Conservation (phyloP, 108 stramenopile species). For the Nannochloropsis oceanica region DNA sequence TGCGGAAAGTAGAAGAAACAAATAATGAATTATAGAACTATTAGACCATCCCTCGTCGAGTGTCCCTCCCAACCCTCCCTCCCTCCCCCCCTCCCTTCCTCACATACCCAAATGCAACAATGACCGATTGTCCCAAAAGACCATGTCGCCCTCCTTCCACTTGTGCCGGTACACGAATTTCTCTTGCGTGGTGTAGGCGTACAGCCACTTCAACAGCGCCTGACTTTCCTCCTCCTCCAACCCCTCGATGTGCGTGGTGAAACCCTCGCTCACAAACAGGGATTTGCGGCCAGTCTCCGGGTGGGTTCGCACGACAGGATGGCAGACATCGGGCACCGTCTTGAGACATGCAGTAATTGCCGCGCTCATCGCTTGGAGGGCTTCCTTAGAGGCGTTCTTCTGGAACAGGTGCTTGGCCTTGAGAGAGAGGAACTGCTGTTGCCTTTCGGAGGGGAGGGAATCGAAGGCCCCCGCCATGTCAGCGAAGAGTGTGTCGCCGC, state of each 20-base stretch:
- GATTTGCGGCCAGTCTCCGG: neutral
- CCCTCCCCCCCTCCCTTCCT: neutral
- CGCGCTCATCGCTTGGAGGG: neutral
- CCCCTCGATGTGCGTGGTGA: neutral
- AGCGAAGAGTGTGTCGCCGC: neutral
- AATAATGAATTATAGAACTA: too few species aligned
- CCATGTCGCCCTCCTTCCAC: neutral
- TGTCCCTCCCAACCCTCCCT: neutral
- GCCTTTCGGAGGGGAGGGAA: neutral
- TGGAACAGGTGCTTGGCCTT: neutral
- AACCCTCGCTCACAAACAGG: neutral
- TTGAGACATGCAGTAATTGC: neutral
- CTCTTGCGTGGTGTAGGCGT: neutral
- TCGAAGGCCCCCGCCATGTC: neutral
- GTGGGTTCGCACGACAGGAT: neutral
- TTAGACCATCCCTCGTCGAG: too few species aligned
- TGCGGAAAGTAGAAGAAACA: neutral
- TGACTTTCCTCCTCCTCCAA: neutral
- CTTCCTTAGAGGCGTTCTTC: neutral
- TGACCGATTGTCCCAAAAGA: neutral
- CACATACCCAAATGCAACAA: neutral
- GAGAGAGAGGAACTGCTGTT: neutral
- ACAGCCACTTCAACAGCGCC: neutral
- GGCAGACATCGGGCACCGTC: neutral
- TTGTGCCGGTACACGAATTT: neutral